These are phyloP conservation scores for Kurtzmaniella cleridarum DNA, from an alignment of 805 yeast species.

Conservation along the genomic window DNA sequence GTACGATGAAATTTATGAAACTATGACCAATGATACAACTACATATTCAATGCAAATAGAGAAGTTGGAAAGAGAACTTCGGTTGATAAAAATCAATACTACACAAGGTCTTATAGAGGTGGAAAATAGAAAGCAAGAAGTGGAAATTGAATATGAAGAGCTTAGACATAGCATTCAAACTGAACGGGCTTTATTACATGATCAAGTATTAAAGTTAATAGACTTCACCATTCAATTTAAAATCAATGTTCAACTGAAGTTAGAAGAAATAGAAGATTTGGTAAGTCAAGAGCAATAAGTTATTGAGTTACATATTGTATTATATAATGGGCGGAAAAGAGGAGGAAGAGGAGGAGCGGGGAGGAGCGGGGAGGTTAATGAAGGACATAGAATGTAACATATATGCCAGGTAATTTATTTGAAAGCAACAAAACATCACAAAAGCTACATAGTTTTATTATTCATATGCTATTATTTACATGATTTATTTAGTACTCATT, in stretches of 20 bases:
- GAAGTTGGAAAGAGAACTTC: slow-evolving; percentile 54
- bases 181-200: slow-evolving; percentile 44
- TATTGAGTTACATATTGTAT: neutral
- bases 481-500: slow-evolving; percentile 35
- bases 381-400: too few species aligned
- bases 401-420: too few species aligned
- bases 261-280: slow-evolving; percentile 53
- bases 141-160: slow-evolving; percentile 49
- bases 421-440: too few species aligned
- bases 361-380: neutral
- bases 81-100: slow-evolving; percentile 40
- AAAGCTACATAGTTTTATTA: too few species aligned
- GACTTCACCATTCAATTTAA: slow-evolving; percentile 61
- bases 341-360: neutral
- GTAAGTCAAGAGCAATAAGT: slow-evolving; percentile 35
- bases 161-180: slow-evolving; percentile 41
- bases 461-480: too few species aligned
- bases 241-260: slow-evolving; percentile 55
- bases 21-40: slow-evolving; percentile 47
- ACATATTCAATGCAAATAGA: slow-evolving; percentile 62
- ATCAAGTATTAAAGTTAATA: slow-evolving; percentile 52
- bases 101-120: slow-evolving; percentile 47
- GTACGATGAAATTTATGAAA: slow-evolving; percentile 52
- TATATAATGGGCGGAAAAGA: neutral
- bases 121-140: slow-evolving; percentile 41